Evolutionary conservation across 2,329 filamentous ascomycete species (phyloP).

Genomic region (Neonectria faginata): DNA sequence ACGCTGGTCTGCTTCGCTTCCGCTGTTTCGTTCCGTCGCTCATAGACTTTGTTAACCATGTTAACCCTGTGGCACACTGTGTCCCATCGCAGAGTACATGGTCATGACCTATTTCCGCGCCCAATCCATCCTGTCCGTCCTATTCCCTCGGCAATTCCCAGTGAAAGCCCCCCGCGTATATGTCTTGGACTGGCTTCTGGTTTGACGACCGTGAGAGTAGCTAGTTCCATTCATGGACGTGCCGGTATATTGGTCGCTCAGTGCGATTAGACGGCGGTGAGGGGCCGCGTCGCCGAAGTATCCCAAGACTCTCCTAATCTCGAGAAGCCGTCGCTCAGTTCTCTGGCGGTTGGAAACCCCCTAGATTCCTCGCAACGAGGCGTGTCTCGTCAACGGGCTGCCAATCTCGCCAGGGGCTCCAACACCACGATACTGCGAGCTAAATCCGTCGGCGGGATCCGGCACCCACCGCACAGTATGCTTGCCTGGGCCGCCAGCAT

Average conservation of each 20-base stretch:
- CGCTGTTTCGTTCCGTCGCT: slow-evolving; percentile 27
- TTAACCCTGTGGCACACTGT: slow-evolving; percentile 25
- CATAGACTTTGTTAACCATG: slow-evolving; percentile 10
- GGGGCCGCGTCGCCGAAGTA: slow-evolving; percentile 7
- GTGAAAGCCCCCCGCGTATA: slow-evolving; percentile 34
- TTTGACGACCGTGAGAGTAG: neutral
- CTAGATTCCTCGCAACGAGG: slow-evolving; percentile 54
- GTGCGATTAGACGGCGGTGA: slow-evolving; percentile 13
- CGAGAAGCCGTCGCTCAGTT: slow-evolving; percentile 16
- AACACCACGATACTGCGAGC: slow-evolving; percentile 57
- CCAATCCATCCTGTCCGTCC: neutral
- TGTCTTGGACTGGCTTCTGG: slow-evolving; percentile 9
- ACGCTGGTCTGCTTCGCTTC: slow-evolving; percentile 30
- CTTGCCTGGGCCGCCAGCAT: slow-evolving; percentile 53
- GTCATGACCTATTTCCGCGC: neutral
- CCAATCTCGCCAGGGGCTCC: slow-evolving; percentile 76
- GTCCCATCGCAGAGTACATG: slow-evolving; percentile 17
- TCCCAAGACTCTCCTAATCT: slow-evolving; percentile 5
- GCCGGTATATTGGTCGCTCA: slow-evolving; percentile 15
- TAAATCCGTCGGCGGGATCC: slow-evolving; percentile 58
- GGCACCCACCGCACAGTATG: slow-evolving; percentile 67
- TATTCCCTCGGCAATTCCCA: slow-evolving; percentile 11
- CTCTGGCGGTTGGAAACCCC: slow-evolving; percentile 29
- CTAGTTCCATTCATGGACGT: neutral
- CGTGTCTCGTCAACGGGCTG: slow-evolving; percentile 68